Conservation (phyloP, 176 grass and related monocot species). For the Carex scoparia region DNA sequence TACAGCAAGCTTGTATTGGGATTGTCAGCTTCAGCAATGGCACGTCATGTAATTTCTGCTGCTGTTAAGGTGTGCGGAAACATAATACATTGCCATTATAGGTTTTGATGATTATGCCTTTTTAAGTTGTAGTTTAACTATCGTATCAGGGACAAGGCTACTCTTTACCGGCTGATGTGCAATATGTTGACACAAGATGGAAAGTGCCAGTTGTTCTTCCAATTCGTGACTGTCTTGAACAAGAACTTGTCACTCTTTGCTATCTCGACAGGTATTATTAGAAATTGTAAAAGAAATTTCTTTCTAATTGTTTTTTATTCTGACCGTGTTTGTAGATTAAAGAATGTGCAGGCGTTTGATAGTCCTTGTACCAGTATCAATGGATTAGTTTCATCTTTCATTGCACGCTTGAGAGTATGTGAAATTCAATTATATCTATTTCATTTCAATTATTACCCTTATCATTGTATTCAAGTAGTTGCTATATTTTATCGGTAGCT, state of each 20-base stretch:
- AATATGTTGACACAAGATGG: constrained; percentile 78
- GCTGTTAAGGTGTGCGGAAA: constrained; percentile 64
- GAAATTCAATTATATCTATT: background rate
- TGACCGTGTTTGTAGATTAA: constrained; percentile 47
- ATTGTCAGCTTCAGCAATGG: constrained; percentile 71
- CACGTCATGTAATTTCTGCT: constrained; percentile 70
- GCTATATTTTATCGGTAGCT: background rate
- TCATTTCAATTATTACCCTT: background rate
- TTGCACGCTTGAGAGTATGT: constrained; percentile 65
- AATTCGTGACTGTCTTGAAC: constrained; percentile 59
- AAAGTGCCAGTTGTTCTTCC: constrained; percentile 75
- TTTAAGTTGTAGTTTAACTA: constrained; percentile 9
- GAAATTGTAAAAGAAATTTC: constrained; percentile 1
- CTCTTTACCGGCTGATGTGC: constrained; percentile 90
- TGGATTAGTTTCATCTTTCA: constrained; percentile 72
- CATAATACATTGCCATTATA: background rate
- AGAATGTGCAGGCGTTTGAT: constrained; percentile 56
- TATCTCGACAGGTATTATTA: constrained; percentile 17
- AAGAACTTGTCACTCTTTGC: constrained; percentile 67
- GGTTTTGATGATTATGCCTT: background rate
- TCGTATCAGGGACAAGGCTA: constrained; percentile 71
- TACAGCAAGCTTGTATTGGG: constrained; percentile 79
- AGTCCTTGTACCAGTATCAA: constrained; percentile 67
- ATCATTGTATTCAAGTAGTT: background rate
- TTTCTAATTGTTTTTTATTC: background rate